phyloP scores from a whole-genome alignment of 179 eudicot species.

The Spinacia oleracea region DNA sequence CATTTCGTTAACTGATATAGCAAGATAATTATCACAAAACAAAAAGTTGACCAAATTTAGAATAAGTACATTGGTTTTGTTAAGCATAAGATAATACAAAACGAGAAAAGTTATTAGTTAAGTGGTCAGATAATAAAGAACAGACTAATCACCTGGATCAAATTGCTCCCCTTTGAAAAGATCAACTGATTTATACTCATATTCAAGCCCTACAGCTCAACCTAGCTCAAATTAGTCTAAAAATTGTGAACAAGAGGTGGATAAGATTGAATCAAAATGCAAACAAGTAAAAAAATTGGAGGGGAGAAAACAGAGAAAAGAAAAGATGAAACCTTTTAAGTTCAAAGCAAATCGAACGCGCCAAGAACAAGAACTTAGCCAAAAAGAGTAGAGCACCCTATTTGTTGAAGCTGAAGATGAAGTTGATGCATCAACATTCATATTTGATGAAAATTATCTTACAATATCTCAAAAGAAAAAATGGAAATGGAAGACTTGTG shows the following conservation, averaged over 20 bases:
- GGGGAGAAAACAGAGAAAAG: neutral
- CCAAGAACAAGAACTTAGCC: constrained; percentile 71
- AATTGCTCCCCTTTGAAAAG: constrained; percentile 54
- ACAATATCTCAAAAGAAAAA: neutral
- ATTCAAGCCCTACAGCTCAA: constrained; percentile 38
- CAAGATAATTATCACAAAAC: neutral
- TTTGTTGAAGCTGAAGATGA: constrained; percentile 21
- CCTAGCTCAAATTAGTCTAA: neutral
- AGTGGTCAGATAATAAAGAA: neutral
- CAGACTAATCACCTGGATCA: constrained; percentile 39
- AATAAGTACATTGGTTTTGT: neutral
- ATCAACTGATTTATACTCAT: constrained; percentile 54
- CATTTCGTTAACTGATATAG: neutral
- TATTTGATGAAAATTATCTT: neutral
- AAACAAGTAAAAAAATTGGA: constrained; percentile 7
- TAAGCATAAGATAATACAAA: neutral
- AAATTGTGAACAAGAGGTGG: neutral
- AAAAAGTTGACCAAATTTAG: neutral
- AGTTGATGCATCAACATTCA: constrained; percentile 14
- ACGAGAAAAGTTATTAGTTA: neutral
- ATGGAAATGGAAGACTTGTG: neutral
- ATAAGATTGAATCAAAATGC: neutral
- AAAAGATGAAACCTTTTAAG: constrained; percentile 46
- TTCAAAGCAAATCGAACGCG: constrained; percentile 63
- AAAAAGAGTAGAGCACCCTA: constrained; percentile 48